Conservation (phyloP, 345 rosid genomes). For the Conringia planisiliqua region DNA sequence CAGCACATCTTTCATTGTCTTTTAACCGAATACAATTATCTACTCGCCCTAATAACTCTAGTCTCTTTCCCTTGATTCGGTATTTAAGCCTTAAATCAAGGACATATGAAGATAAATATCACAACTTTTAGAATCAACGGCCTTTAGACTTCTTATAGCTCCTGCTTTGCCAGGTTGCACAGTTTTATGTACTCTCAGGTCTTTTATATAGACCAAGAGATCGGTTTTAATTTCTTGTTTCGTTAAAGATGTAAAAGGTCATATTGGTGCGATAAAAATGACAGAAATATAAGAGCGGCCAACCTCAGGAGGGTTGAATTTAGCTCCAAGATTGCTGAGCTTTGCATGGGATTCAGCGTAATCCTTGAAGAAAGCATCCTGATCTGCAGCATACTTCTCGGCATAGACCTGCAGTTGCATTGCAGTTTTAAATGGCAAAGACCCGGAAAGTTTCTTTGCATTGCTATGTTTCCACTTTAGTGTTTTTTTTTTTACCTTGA, state of each 20-base stretch:
- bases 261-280: slow-evolving; percentile 47
- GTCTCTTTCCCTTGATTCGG: no score
- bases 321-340: slow-evolving; percentile 92
- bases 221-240: neutral
- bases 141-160: no score
- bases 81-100: no score
- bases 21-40: no score
- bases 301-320: slow-evolving; percentile 96
- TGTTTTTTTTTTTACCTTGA: slow-evolving; percentile 55
- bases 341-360: slow-evolving; percentile 94
- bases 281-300: slow-evolving; percentile 7
- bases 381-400: slow-evolving; percentile 86
- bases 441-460: slow-evolving; percentile 6
- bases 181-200: no score
- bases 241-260: neutral
- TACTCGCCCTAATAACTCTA: no score
- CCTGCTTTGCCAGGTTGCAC: no score
- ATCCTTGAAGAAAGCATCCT: slow-evolving; percentile 79
- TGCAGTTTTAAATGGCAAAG: slow-evolving; percentile 1
- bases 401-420: slow-evolving; percentile 64
- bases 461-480: neutral
- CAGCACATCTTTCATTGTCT: neutral
- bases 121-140: no score
- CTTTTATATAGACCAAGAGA: no score
- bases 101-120: no score